These are phyloP conservation scores for Populus deltoides DNA, from an alignment of 345 rosid species.

Conservation along the genomic window DNA sequence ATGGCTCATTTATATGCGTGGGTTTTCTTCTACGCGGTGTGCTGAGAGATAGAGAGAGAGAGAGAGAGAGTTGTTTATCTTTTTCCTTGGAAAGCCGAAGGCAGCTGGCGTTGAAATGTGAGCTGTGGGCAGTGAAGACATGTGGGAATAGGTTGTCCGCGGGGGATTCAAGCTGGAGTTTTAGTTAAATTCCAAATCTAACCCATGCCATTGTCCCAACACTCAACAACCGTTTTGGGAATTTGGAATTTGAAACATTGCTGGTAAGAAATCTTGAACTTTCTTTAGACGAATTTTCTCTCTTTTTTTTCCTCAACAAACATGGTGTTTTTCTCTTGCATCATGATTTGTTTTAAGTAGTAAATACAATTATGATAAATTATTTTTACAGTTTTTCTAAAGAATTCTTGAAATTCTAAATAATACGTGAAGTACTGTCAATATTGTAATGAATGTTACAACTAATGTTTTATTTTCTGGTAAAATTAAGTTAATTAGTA, in stretches of 20 bases:
- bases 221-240: background rate
- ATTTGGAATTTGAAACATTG: background rate
- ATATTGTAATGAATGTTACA: too few relatives aligned
- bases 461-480: too few relatives aligned
- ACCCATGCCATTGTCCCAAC: background rate
- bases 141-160: slow-evolving; percentile 27
- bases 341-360: too few relatives aligned
- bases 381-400: too few relatives aligned
- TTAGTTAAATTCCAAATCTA: slow-evolving; percentile 9
- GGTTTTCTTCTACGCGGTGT: slow-evolving; percentile 15
- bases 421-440: too few relatives aligned
- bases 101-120: background rate
- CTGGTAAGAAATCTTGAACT: background rate
- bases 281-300: background rate
- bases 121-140: slow-evolving; percentile 13
- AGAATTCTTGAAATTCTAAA: too few relatives aligned
- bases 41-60: background rate
- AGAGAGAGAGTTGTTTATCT: background rate
- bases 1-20: background rate
- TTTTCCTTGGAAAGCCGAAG: background rate
- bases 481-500: too few relatives aligned
- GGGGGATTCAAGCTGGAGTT: slow-evolving; percentile 12
- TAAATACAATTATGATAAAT: too few relatives aligned
- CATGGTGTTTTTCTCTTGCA: background rate
- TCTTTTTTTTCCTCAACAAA: background rate